phyloP scores from a whole-genome alignment of 148 eudicot species.

The Rhododendron kiyosumense region DNA sequence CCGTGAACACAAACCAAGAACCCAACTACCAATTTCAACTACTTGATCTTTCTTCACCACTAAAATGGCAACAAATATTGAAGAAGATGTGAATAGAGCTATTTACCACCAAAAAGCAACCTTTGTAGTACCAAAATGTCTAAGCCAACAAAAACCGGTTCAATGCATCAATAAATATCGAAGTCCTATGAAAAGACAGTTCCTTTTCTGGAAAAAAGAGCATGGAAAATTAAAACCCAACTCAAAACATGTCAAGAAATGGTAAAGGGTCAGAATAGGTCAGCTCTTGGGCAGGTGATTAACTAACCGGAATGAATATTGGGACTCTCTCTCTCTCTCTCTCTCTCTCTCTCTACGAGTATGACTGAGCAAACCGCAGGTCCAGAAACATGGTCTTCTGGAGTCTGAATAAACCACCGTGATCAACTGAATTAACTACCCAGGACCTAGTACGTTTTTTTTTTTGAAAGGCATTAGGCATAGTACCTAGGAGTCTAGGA shows the following conservation, averaged over 20 bases:
- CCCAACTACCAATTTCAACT: slow-evolving; percentile 35
- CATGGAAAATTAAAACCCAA: background rate
- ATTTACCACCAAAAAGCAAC: background rate
- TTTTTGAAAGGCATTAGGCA: too few relatives aligned
- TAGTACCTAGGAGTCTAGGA: too few relatives aligned
- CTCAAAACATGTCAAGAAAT: background rate
- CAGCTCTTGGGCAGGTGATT: background rate
- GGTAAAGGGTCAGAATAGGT: background rate
- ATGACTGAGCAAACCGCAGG: background rate
- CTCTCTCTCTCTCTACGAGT: background rate
- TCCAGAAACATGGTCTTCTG: background rate
- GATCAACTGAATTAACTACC: slow-evolving; percentile 12
- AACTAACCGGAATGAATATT: background rate
- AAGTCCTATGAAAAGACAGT: background rate
- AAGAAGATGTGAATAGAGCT: background rate
- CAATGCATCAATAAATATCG: background rate
- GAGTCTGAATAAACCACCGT: slow-evolving; percentile 2
- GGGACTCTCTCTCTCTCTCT: background rate
- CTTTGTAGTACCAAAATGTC: background rate
- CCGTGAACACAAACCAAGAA: slow-evolving; percentile 30
- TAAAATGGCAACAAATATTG: background rate
- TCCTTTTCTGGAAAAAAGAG: background rate
- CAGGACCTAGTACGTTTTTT: too few relatives aligned
- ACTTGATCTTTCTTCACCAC: background rate
- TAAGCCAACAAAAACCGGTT: background rate